Base-by-base conservation (phyloP, 2,329 filamentous ascomycete genomes). In the Fusarium irregulare region DNA sequence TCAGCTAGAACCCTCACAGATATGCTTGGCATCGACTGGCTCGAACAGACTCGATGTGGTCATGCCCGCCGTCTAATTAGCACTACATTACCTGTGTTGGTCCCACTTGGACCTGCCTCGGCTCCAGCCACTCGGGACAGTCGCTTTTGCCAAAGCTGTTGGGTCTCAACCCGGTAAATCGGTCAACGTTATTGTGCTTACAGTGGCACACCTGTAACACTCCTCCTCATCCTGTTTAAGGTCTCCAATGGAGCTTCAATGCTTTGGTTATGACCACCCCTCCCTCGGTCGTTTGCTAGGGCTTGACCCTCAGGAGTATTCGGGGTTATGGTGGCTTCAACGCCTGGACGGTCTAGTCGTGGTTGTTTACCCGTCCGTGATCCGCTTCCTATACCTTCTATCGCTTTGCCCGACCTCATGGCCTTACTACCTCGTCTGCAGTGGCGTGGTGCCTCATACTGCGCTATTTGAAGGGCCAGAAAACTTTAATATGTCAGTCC, bases 351-450 rank as follows among this genome's bases (percentile, higher is more conserved):
- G 49, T 49, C 60, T 49, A 60, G 66, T 64, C 60, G 42, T 47
- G 28, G 58, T 42, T 37, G 45, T 60, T 25, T 50, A 21, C 23
- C 40, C 14, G 9, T 65, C 34, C 23, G 25, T 45, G 40, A 60
- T 66, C 56, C 59, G 54, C 51, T 57, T 47, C 28, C 50, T 44
- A 34, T 57, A 54, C 56, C 44, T 68, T 64, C 54, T 55, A 32
- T 72, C 60, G 56, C 70, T 48, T 64, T 70, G 62, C 28, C 70
- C 70, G 51, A 66, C 61, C 47, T 64, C 50, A 45, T 62, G 44
- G 56, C 56, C 48, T 54, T 46, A 48, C 48, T 70, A 37, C 27
- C 21, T 42, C 45, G 44, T 56, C 53, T 57, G 25, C 21, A 48
- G 70, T 68, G 64, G 73, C 72, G 64, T 54, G 41, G 40, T 48